phyloP scores from a whole-genome alignment of 139 green algal genomes.

The Coelastrella sp. region DNA sequence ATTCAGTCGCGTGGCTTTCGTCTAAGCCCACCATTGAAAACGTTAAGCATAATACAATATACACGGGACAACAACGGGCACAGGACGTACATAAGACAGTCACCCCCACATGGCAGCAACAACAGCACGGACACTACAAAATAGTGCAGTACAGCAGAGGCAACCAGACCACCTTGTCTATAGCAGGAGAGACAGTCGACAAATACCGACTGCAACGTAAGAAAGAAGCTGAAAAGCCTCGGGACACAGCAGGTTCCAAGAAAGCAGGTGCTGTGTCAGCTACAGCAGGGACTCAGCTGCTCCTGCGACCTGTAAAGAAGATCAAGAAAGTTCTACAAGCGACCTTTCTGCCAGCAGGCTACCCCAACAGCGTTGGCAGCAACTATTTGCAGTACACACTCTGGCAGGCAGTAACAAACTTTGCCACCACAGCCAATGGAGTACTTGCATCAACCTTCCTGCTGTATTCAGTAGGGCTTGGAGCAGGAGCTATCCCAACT shows the following conservation, averaged over 20 bases:
- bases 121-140: conserved; percentile 32
- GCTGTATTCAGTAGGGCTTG: conserved; percentile 81
- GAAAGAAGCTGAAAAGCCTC: neutral
- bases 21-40: neutral
- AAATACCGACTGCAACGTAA: conserved; percentile 20
- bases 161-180: conserved; percentile 6
- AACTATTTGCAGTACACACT: conserved; percentile 56
- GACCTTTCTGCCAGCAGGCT: conserved; percentile 65
- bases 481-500: conserved; percentile 73
- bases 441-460: conserved; percentile 84
- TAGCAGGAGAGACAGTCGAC: neutral
- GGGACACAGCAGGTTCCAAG: neutral
- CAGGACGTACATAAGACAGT: neutral
- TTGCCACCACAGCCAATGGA: conserved; percentile 66
- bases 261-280: neutral
- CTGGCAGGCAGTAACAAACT: conserved; percentile 63
- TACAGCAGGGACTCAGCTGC: neutral
- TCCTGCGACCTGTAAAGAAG: neutral
- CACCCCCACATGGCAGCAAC: neutral
- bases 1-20: neutral
- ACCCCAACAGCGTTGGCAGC: conserved; percentile 54
- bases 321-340: conserved; percentile 39
- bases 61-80: neutral
- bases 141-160: conserved; percentile 44
- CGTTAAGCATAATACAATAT: neutral